Conservation (phyloP, 1,284 basidiomycete genomes). For the Cutaneotrichosporon sp. region DNA sequence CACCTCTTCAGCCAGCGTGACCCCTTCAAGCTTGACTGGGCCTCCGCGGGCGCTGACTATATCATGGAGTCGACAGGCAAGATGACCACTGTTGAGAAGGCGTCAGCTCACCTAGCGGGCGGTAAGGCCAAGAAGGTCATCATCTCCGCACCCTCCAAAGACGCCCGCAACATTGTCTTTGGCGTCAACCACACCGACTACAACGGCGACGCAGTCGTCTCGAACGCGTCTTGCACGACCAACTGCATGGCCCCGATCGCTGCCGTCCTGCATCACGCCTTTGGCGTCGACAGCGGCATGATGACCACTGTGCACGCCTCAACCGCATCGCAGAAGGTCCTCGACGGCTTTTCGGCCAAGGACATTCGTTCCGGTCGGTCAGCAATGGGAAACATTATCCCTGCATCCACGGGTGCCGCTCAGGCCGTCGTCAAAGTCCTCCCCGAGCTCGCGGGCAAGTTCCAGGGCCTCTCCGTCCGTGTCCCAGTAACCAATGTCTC, state of each 20-base stretch:
- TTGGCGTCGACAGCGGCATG: conserved; percentile 49
- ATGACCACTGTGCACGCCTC: conserved; percentile 51
- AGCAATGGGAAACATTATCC: conserved; percentile 48
- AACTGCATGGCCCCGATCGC: conserved; percentile 51
- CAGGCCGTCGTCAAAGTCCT: conserved; percentile 48
- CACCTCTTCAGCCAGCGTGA: conserved; percentile 46
- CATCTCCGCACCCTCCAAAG: conserved; percentile 48
- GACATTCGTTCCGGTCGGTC: conserved; percentile 45
- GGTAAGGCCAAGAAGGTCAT: conserved; percentile 49
- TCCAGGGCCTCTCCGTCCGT: conserved; percentile 49
- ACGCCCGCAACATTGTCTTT: conserved; percentile 43
- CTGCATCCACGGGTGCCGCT: conserved; percentile 48
- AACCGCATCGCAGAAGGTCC: conserved; percentile 47
- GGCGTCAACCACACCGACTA: conserved; percentile 49
- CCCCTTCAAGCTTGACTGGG: conserved; percentile 44
- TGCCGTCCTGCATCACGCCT: conserved; percentile 41
- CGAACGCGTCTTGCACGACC: conserved; percentile 50
- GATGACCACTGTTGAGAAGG: conserved; percentile 43
- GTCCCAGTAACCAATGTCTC: conserved; percentile 50
- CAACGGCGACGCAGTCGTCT: conserved; percentile 40
- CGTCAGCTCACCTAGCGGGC: conserved; percentile 39
- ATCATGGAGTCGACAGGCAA: conserved; percentile 48
- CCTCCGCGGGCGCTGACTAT: conserved; percentile 43
- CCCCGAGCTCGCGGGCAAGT: conserved; percentile 49
- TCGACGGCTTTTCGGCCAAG: conserved; percentile 49